Evolutionary conservation across 163 green algal genomes (phyloP).

Genomic region (Scenedesmus sp.): DNA sequence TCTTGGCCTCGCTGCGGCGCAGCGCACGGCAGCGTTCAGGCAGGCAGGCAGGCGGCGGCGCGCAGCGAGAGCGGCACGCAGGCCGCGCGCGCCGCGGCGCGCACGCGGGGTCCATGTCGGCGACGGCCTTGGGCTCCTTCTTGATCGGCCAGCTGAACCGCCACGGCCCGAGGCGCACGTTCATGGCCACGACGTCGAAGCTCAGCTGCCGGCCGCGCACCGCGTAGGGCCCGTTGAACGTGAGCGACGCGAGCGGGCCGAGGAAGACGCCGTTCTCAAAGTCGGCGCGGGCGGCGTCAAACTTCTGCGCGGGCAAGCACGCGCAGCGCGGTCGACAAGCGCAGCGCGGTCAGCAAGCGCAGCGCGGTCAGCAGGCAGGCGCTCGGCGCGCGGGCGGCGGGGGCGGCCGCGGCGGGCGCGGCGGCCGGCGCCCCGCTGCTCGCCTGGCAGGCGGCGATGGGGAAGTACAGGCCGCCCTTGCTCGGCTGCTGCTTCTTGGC

Average conservation of each 20-base stretch:
- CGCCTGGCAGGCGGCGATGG: slow-evolving; percentile 58
- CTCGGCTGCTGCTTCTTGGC: slow-evolving; percentile 55
- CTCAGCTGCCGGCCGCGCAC: slow-evolving; percentile 60
- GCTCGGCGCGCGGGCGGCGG: too few relatives aligned
- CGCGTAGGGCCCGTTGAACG: slow-evolving; percentile 70
- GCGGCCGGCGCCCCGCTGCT: too few relatives aligned
- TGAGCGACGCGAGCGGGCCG: slow-evolving; percentile 66
- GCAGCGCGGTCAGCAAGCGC: too few relatives aligned
- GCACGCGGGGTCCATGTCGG: slow-evolving; percentile 54
- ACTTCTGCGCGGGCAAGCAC: slow-evolving; percentile 58
- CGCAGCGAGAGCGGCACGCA: too few relatives aligned
- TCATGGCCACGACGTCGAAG: slow-evolving; percentile 76
- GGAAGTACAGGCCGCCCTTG: slow-evolving; percentile 68
- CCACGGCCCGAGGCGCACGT: slow-evolving; percentile 68
- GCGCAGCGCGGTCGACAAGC: neutral
- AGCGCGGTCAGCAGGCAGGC: neutral
- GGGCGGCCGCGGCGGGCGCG: neutral
- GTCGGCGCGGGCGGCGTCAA: slow-evolving; percentile 53
- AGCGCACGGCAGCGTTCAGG: slow-evolving; percentile 20
- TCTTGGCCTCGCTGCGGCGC: slow-evolving; percentile 46
- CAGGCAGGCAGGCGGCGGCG: neutral
- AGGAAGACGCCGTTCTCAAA: slow-evolving; percentile 86
- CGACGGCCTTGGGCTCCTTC: slow-evolving; percentile 45
- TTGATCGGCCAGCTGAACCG: slow-evolving; percentile 65
- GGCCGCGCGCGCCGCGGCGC: neutral